Evolutionary conservation across 1,139 yeast species (phyloP), one percentile per base, ranked within the genome.

Genomic region (Suhomyces bokatorum): DNA sequence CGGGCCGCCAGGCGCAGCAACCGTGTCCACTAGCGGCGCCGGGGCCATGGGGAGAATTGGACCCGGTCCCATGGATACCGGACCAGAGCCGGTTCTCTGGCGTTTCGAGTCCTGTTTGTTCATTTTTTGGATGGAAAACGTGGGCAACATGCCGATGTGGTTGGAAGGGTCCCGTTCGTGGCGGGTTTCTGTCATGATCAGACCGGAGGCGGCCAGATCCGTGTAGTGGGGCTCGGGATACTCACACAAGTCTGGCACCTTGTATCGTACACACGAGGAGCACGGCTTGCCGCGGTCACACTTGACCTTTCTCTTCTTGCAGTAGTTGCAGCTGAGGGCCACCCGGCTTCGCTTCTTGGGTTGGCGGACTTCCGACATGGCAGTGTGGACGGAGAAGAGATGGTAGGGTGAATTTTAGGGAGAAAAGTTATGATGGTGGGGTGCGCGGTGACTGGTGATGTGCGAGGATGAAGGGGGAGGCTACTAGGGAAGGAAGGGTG

Each of bases 161-260:
- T 24, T 24, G 29, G 42, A 28, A 9, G 41, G 39, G 10, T 40
- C 42, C 17, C 16, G 24, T 13, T 32, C 39, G 6, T 16, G 24
- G 17, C 29, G 24, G 13, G 37, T 10, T 14, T 35, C 37, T 9
- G 43, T 22, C 3, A 20, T 35, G n/a, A 33, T 15, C 28, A 22
- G 36, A 15, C 14, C 26, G 9, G 28, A 15, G 9, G 26, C 24
- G 10, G 32, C 32, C 37, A 22, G 38, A 7, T 38, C 44, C 6
- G 44, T 46, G 61, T 60, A 58, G 16, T 42, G 39, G 11, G 56
- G 53, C 24, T 60, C 63, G 8, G 66, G 62, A 48, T 70, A 72
- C 11, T 56, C 61, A 55, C 78, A 73, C 3, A 53, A 42, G 8
- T 54, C 50, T 6, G 56, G 58, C 14, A 58, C 60, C 32, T 57